Base-by-base conservation (phyloP, 352 stramenopile species). In the Stramenopiles sp. region DNA sequence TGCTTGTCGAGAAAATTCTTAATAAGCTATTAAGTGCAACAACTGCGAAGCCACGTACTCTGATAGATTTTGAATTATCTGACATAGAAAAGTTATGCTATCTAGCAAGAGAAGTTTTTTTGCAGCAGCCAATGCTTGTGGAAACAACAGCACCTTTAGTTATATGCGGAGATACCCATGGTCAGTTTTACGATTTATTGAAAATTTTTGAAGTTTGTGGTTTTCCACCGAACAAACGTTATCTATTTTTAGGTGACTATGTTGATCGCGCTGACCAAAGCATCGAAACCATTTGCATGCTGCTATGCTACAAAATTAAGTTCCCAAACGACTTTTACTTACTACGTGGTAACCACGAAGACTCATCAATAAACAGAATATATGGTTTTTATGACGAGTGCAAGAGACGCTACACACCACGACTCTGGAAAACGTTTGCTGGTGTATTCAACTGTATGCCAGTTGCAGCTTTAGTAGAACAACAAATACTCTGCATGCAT, bases 351-450 rank as follows among this genome's bases (percentile, higher is more conserved):
- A 99, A 99, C 88, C 96, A 99, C 87, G 96, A 99, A 86, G 98
- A 92, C 82, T 93, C 93, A 39, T 97, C 94, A 30, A 98, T 99
- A 83, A 99, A 98, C 87, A 91, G 95, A 67, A 98, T 99, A 85
- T 99, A 99, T 87, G 96, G 95, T 27, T 99, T 99, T 85, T 99
- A 98, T 86, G 95, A 99, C 85, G 96, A 99, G 84, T 98, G 95
- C 91, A 98, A 98, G 84, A 88, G 91, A 8, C 86, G 92, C 44
- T 97, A 95, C 85, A 92, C 87, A 1, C 87, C 96, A 55, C 96
- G 96, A 81, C 85, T 98, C 25, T 98, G 93, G 93, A 87, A 91
- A 32, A 94, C 92, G 1, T 98, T 99, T 85, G 95, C 91, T 30
- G 95, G 99, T 85, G 97, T 93, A 82, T 99, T 99, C 85, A 99